Percentiles rank a stretch among this genome's conserved stretches.
These are phyloP conservation scores for Coelastrella sp. DNA, from an alignment of 139 green algal genomes.

Conservation along the genomic window DNA sequence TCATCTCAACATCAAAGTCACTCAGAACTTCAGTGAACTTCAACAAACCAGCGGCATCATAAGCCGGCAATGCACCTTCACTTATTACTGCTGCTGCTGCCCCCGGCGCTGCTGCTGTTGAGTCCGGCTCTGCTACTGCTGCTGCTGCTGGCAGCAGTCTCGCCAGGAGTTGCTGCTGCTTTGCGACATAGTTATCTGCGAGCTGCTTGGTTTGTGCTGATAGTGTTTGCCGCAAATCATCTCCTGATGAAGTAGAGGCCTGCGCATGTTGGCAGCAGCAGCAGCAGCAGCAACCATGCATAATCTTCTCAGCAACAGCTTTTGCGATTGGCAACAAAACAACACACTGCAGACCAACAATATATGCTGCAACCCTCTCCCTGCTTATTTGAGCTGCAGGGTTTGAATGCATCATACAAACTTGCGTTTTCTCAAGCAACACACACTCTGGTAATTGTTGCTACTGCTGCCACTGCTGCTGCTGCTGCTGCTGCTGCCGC, in stretches of 20 bases:
- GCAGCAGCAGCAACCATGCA: background rate
- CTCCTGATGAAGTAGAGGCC: slow-evolving; percentile 28
- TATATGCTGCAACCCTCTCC: too few species aligned
- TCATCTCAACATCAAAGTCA: slow-evolving; percentile 84
- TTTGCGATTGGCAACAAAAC: too few species aligned
- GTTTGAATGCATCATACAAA: too few species aligned
- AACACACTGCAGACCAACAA: too few species aligned
- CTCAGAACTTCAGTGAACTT: slow-evolving; percentile 63
- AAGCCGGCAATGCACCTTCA: slow-evolving; percentile 44
- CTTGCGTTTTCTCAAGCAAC: too few species aligned
- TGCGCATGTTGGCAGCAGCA: background rate
- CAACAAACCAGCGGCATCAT: slow-evolving; percentile 2
- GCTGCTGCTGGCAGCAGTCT: slow-evolving; percentile 57
- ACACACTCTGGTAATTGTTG: background rate
- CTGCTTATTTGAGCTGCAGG: too few species aligned
- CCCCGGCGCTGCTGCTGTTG: background rate
- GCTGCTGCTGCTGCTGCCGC: slow-evolving; percentile 18
- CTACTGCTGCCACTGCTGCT: slow-evolving; percentile 20
- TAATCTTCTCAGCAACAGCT: background rate
- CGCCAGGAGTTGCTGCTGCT: slow-evolving; percentile 57
- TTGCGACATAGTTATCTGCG: slow-evolving; percentile 63
- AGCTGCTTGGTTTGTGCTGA: slow-evolving; percentile 36
- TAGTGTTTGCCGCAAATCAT: slow-evolving; percentile 13
- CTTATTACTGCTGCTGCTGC: slow-evolving; percentile 30
- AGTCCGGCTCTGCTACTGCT: background rate